Evolutionary conservation across 176 grass and related monocot genomes (phyloP).

Genomic region (Cenchrus fungigraminus): DNA sequence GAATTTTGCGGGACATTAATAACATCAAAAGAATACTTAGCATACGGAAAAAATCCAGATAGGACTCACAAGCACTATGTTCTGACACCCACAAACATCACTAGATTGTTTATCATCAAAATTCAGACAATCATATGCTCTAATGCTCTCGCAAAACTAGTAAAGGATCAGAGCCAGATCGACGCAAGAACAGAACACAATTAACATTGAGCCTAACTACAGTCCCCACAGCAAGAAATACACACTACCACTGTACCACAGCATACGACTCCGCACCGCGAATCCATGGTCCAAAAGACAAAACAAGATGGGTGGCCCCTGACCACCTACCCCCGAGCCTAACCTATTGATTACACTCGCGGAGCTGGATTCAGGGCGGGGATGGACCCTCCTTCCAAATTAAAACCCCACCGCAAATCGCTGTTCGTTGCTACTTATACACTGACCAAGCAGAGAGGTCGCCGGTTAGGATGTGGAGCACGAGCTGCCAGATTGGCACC

Average conservation of each 20-base stretch:
- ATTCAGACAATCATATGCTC: not conserved
- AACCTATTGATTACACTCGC: not conserved
- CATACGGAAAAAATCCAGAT: not conserved
- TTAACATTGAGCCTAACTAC: not conserved
- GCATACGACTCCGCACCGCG: not conserved
- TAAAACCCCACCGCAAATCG: not conserved
- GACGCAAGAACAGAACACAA: not conserved
- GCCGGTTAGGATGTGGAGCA: not conserved
- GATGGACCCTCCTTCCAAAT: slow-evolving; percentile 1
- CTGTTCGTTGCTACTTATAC: not conserved
- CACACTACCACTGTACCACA: not conserved
- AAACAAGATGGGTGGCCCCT: not conserved
- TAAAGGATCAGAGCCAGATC: not conserved
- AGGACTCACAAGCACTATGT: slow-evolving; percentile 4
- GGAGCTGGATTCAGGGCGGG: not conserved
- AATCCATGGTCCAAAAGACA: slow-evolving; percentile 7
- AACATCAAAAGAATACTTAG: not conserved
- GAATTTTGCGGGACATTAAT: not conserved
- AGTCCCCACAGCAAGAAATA: not conserved
- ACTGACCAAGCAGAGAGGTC: not conserved
- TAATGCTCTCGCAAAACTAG: not conserved
- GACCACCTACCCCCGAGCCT: not conserved
- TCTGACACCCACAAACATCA: not conserved
- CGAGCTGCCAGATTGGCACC: not conserved
- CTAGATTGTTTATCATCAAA: not conserved